Base-by-base conservation (phyloP, 306 rosid genomes). In the Cicer bijugum region DNA sequence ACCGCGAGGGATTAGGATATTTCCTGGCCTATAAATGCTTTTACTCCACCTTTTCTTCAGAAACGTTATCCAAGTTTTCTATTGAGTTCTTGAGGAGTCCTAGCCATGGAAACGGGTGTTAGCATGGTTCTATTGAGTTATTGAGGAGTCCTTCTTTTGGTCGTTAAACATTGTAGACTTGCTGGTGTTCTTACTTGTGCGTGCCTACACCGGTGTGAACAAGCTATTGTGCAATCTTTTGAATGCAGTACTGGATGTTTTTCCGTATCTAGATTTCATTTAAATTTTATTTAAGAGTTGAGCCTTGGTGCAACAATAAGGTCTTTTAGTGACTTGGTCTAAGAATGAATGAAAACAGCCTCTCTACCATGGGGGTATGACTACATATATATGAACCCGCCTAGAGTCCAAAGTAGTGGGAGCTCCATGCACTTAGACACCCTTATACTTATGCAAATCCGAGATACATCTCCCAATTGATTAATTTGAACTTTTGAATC, bases 391-490 rank as follows among this genome's bases (percentile, higher is more conserved):
- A 28, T 74, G 44, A 53, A 64, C 65, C 44, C 39, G 35, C 80
- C 47, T 51, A 74, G 33, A 38, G 28, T 19, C 5, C 0, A 63
- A 6, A 48, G 42, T 35, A 6, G 1, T 37, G 4, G 68, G 68
- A 72, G 16, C 65, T 39, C 53, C 55, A n/a, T 67, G 61, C 63
- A 38, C 51, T 38, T 9, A 35, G 45, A 39, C 37, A 53, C 67
- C 15, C 46, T 42, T 64, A 12, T 15, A 43, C 69, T 57, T 61
- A 44, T 76, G 68, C 67, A 44, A 20, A 8, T 67, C 80, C 46
- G 62, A 60, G 60, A 71, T 48, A 39, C 40, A 50, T 58, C 43
- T 46, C 20, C 14, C 9, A 6, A 15, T 68, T 47, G 10, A 28
- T 73, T 58, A 23, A 39, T 50, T 47, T 67, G 40, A n/a, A 52